Conservation (phyloP, 177 flowering plant species). For the Telopea speciosissima region DNA sequence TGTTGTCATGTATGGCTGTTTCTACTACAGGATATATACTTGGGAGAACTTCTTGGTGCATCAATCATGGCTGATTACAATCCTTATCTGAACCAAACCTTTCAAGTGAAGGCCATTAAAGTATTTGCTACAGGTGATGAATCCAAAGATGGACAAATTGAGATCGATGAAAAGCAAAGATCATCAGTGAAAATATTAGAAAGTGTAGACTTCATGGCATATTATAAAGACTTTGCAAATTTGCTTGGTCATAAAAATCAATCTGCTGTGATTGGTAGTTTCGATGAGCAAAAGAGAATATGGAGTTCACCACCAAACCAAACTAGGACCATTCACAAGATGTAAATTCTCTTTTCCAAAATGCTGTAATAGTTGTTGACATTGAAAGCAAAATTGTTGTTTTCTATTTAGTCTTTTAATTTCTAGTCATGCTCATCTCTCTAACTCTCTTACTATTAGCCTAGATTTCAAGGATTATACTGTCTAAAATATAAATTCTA, state of each 20-base stretch:
- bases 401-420: no score
- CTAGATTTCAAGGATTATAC: no score
- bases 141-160: conserved; percentile 55
- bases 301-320: conserved; percentile 47
- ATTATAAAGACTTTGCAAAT: conserved; percentile 41
- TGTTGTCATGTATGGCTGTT: not conserved
- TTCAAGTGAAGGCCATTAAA: conserved; percentile 29
- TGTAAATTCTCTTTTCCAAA: no score
- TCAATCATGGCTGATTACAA: conserved; percentile 39
- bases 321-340: not conserved
- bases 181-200: conserved; percentile 42
- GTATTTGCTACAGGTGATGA: conserved; percentile 52
- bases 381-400: no score
- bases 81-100: conserved; percentile 24
- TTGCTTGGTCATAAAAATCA: conserved; percentile 44
- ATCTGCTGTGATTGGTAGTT: conserved; percentile 72
- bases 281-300: conserved; percentile 50
- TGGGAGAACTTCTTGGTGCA: conserved; percentile 85
- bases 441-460: no score
- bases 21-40: conserved; percentile 53
- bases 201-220: conserved; percentile 35
- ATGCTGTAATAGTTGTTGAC: no score
- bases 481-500: no score
- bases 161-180: conserved; percentile 42
- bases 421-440: no score